Conservation (phyloP, 1,139 yeast genomes). For the Taiozyma sp. region DNA sequence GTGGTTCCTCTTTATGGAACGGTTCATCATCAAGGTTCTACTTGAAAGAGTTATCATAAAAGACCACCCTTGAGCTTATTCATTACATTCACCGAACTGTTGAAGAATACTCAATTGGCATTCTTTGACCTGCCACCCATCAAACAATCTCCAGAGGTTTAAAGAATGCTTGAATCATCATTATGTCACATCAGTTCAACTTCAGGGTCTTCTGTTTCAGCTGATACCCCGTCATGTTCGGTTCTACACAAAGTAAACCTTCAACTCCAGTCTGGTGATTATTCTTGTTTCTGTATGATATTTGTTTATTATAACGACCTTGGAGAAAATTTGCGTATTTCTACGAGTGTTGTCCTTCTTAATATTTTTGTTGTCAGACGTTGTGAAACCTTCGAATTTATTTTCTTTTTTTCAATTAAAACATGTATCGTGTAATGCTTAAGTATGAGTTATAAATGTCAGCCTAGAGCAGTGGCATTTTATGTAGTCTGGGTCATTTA, state of each 20-base stretch:
- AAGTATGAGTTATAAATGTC: too few relatives aligned
- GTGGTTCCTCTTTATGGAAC: constrained; percentile 52
- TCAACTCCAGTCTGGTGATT: neutral
- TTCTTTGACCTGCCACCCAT: constrained; percentile 77
- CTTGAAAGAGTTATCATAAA: constrained; percentile 80
- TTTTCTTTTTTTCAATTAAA: too few relatives aligned
- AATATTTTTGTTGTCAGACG: too few relatives aligned
- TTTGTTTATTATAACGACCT: neutral
- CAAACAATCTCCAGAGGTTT: constrained; percentile 66
- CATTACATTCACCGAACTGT: constrained; percentile 74
- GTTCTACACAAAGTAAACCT: neutral
- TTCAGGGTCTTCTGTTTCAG: constrained; percentile 1
- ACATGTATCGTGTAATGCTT: too few relatives aligned
- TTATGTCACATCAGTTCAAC: constrained; percentile 20
- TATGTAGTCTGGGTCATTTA: too few relatives aligned
- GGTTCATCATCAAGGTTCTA: constrained; percentile 70
- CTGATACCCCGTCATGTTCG: neutral
- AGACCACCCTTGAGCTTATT: constrained; percentile 99
- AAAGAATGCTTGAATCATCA: constrained; percentile 38
- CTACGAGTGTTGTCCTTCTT: too few relatives aligned
- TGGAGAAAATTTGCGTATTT: neutral
- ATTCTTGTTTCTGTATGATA: neutral
- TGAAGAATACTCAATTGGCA: constrained; percentile 64
- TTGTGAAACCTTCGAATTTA: too few relatives aligned
- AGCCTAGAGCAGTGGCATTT: too few relatives aligned